Percentiles rank a stretch among this genome's conserved stretches.
Evolutionary conservation across 2,329 filamentous ascomycete species (phyloP).

Genomic region (Fusarium sp.): DNA sequence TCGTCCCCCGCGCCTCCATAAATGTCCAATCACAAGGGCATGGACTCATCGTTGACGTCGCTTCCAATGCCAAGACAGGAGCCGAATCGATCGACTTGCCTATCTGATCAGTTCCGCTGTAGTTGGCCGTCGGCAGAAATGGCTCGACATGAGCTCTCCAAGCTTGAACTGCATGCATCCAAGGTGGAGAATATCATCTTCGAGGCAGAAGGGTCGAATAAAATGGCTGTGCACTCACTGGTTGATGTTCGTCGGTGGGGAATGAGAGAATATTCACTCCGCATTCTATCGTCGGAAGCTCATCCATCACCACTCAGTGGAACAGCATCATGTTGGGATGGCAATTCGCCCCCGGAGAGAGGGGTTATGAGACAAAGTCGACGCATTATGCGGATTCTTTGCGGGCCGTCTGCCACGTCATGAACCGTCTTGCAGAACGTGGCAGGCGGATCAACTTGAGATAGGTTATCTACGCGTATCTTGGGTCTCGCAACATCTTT

Average conservation of each 20-base stretch:
- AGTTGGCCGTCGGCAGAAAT: too few relatives aligned
- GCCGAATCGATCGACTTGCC: background rate
- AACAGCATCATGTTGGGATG: background rate
- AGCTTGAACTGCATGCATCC: background rate
- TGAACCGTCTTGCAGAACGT: background rate
- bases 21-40: background rate
- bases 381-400: background rate
- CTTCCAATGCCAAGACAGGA: background rate
- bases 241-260: background rate
- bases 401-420: background rate
- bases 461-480: background rate
- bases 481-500: background rate
- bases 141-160: background rate
- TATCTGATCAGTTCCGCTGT: background rate
- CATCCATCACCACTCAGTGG: background rate
- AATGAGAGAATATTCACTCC: background rate
- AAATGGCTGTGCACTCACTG: background rate
- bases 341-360: background rate
- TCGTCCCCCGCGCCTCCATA: background rate
- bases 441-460: background rate
- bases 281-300: background rate
- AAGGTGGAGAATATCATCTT: background rate
- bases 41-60: background rate
- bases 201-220: background rate
- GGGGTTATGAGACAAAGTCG: background rate